phyloP scores from a whole-genome alignment of 352 stramenopile species.

The Phytophthora sansomeana region DNA sequence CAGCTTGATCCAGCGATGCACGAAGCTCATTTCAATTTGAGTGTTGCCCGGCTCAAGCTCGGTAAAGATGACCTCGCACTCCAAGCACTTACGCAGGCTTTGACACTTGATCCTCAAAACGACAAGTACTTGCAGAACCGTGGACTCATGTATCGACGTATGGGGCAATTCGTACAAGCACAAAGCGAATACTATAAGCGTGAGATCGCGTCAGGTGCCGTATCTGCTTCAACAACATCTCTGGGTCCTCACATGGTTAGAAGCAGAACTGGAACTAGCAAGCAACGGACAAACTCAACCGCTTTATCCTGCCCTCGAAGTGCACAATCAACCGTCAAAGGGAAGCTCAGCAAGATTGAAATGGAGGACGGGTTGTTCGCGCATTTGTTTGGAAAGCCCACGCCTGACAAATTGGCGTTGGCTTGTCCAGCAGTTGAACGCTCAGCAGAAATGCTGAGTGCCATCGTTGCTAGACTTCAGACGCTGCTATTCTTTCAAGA shows the following conservation, averaged over 20 bases:
- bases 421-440: constrained; percentile 53
- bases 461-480: constrained; percentile 61
- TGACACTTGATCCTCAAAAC: constrained; percentile 50
- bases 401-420: constrained; percentile 68
- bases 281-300: constrained; percentile 20
- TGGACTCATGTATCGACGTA: constrained; percentile 63
- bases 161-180: constrained; percentile 52
- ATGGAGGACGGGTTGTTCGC: constrained; percentile 71
- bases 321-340: constrained; percentile 10
- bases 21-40: constrained; percentile 73
- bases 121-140: constrained; percentile 62
- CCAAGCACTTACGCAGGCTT: constrained; percentile 45
- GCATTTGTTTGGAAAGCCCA: constrained; percentile 74
- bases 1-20: constrained; percentile 61
- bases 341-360: constrained; percentile 37
- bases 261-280: constrained; percentile 21
- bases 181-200: constrained; percentile 64
- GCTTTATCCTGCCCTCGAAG: constrained; percentile 7
- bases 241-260: neutral
- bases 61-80: constrained; percentile 53
- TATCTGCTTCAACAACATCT: neutral
- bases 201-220: constrained; percentile 23
- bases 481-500: constrained; percentile 75
- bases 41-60: constrained; percentile 57
- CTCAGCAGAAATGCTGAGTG: constrained; percentile 48